Evolutionary conservation across 768 basidiomycete genomes (phyloP), one percentile per base, ranked within the genome.

Genomic region (Serendipita indica): DNA sequence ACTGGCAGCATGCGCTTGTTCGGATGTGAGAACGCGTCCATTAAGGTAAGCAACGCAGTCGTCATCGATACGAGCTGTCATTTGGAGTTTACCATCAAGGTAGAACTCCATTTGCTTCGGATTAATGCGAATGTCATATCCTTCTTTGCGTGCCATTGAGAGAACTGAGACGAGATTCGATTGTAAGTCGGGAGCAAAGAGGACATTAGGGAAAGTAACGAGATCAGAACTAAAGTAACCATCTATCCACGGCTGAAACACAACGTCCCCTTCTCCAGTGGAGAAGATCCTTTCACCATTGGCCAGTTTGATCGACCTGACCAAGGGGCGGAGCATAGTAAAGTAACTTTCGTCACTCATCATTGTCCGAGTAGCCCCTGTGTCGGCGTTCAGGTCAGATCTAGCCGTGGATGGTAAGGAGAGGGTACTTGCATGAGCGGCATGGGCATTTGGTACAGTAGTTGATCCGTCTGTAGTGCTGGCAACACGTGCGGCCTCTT

Each of bases 21-120:
- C 60, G 6, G 45, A 18, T 28, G 52, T 33, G 49, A 58, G 7
- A 58, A 64, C 60, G 22, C 16, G 39, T n/a, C 68, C 66, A 54
- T 64, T 37, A 14, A 69, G 62, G 49, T 65, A 67, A 7, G 62
- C 67, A 14, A 62, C 57, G 43, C 67, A 67, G 37, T 57, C 33
- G n/a, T 64, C 45, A 32, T 65, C 62, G 58, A 69, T 62, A 10
- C 60, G 61, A 7, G 68, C 67, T 4, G 60, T 67, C 62, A 67
- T 30, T 14, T 33, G 58, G 22, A 60, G 39, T 60, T 60, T 30
- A 3, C 37, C 35, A n/a, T 60, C 33, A 4, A 27, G 39, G 18
- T 33, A 54, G 25, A 54, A 54, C 25, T 54, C 49, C 49, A 54
- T 54, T 4, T 18, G n/a, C 10, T 54, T 10, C 22, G 7, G 4